phyloP scores from a whole-genome alignment of 1,284 basidiomycete species.

The Schizophyllum commune region DNA sequence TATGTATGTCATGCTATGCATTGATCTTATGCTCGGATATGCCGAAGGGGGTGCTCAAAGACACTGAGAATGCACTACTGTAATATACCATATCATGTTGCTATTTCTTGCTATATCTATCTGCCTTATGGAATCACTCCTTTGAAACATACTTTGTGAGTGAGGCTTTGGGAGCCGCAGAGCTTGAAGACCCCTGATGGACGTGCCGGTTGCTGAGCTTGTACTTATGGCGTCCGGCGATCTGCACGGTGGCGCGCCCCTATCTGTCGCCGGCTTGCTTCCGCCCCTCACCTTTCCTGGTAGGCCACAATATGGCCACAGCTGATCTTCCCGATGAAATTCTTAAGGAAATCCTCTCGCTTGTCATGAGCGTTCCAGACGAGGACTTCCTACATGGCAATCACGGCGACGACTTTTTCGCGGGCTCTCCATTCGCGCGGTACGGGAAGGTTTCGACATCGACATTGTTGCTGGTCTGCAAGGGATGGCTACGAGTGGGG shows the following conservation, averaged over 20 bases:
- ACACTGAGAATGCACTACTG: no score
- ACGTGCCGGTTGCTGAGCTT: no score
- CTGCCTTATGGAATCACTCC: no score
- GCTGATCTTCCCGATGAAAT: neutral
- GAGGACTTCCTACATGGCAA: neutral
- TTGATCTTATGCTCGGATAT: neutral
- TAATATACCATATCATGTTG: no score
- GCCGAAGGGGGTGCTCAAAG: no score
- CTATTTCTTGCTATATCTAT: no score
- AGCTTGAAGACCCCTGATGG: no score
- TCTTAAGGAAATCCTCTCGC: neutral
- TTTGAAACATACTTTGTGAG: no score
- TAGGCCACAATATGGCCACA: neutral
- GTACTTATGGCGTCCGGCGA: neutral
- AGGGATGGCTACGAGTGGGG: neutral
- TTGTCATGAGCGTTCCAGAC: neutral
- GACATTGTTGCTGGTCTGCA: neutral
- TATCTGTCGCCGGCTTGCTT: neutral
- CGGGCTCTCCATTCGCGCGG: slow-evolving; percentile 6
- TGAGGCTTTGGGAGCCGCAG: no score
- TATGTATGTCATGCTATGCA: neutral
- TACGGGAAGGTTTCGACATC: neutral
- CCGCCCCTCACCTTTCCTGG: neutral
- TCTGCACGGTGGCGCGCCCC: neutral
- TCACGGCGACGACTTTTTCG: neutral